These are phyloP conservation scores for Penicillium cinerascens DNA, from an alignment of 495 filamentous ascomycete species.

Conservation along the genomic window DNA sequence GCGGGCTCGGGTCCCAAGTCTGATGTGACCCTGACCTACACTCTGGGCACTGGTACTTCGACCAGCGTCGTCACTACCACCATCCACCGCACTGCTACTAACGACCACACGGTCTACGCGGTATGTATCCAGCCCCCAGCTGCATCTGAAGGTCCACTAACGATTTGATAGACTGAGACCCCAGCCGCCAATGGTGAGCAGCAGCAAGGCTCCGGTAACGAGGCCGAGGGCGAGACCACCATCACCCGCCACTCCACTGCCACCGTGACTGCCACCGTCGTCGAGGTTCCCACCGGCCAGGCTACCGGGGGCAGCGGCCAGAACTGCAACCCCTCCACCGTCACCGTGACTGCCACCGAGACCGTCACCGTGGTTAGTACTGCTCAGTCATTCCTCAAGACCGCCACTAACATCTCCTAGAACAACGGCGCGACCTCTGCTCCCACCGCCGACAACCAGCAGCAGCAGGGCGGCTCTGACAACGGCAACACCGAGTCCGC, in stretches of 20 bases:
- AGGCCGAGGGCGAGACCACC: conserved; percentile 10
- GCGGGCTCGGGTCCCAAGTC: conserved; percentile 12
- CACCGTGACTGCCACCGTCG: conserved; percentile 30
- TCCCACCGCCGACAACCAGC: conserved; percentile 9
- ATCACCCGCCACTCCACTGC: conserved; percentile 25
- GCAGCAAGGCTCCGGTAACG: neutral
- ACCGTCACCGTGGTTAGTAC: conserved; percentile 27
- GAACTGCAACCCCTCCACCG: conserved; percentile 5
- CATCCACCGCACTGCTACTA: conserved; percentile 45
- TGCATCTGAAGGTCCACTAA: conserved; percentile 7
- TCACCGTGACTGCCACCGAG: conserved; percentile 26
- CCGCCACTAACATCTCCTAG: conserved; percentile 6
- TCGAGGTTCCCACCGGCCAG: conserved; percentile 20
- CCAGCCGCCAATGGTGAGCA: conserved; percentile 4
- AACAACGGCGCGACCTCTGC: conserved; percentile 9
- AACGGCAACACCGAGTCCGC: conserved; percentile 8
- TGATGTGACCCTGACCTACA: conserved; percentile 59
- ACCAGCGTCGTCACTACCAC: conserved; percentile 56
- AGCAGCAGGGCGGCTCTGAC: neutral
- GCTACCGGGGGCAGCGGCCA: neutral
- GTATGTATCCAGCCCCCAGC: conserved; percentile 23
- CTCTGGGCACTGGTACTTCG: conserved; percentile 50
- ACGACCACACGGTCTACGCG: conserved; percentile 35
- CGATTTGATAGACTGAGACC: conserved; percentile 8
- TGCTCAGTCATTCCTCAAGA: neutral